Evolutionary conservation across 306 rosid genomes (phyloP).

Genomic region (Citrullus amarus): DNA sequence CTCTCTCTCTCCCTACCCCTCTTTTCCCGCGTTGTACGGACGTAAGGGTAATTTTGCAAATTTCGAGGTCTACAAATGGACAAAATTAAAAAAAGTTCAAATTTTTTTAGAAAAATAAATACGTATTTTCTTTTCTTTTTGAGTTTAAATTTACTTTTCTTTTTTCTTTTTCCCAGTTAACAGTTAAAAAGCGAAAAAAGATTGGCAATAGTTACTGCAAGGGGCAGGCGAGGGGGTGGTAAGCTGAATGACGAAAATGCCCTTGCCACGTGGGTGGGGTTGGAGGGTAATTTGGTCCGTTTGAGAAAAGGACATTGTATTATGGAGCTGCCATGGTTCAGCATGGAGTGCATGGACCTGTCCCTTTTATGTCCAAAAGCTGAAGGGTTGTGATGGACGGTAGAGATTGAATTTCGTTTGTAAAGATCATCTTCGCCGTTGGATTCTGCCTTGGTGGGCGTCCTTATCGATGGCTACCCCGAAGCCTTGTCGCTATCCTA

Average conservation of each 20-base stretch:
- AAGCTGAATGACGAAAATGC: constrained; percentile 6
- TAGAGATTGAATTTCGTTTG: neutral
- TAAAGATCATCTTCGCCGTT: constrained; percentile 12
- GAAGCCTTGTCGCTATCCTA: constrained; percentile 20
- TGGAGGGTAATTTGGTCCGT: constrained; percentile 25
- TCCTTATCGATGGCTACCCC: constrained; percentile 19
- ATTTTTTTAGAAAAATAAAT: no score
- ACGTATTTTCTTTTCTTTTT: neutral
- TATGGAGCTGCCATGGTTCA: constrained; percentile 30
- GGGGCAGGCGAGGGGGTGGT: neutral
- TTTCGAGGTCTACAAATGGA: neutral
- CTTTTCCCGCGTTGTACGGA: constrained; percentile 31
- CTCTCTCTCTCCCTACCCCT: constrained; percentile 1
- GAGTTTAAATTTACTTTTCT: neutral
- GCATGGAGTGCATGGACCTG: constrained; percentile 35
- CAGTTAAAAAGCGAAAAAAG: constrained; percentile 5
- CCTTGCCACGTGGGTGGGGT: neutral
- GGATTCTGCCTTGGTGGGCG: constrained; percentile 7
- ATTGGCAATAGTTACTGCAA: constrained; percentile 1
- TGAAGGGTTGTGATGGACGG: constrained; percentile 18
- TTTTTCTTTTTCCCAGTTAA: neutral
- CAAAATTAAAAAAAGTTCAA: neutral
- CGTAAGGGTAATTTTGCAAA: constrained; percentile 2
- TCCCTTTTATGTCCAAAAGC: constrained; percentile 32
- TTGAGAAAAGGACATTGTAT: constrained; percentile 20